These are phyloP conservation scores for Fusarium lateritium DNA, from an alignment of 2,329 filamentous ascomycete genomes.

Conservation along the genomic window DNA sequence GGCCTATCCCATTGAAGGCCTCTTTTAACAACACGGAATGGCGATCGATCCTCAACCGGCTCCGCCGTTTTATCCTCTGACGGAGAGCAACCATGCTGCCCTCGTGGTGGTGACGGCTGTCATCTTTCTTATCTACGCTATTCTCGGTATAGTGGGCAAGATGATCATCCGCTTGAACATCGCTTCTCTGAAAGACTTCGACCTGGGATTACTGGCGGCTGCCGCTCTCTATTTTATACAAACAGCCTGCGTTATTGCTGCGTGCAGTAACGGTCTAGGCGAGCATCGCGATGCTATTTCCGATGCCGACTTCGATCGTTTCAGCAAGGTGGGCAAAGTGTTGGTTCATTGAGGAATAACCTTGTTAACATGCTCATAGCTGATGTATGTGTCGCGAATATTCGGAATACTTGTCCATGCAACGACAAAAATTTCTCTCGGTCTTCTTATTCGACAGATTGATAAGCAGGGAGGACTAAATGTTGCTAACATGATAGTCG, in stretches of 20 bases:
- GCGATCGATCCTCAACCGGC: slow-evolving; percentile 17
- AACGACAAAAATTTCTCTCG: slow-evolving; percentile 41
- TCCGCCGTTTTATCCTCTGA: slow-evolving; percentile 43
- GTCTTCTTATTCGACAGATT: slow-evolving; percentile 46
- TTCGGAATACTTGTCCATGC: slow-evolving; percentile 37
- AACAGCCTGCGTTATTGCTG: slow-evolving; percentile 38
- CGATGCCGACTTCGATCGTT: slow-evolving; percentile 13
- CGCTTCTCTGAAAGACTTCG: slow-evolving; percentile 44
- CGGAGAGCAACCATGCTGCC: slow-evolving; percentile 41
- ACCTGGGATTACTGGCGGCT: slow-evolving; percentile 22
- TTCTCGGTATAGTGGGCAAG: slow-evolving; percentile 41
- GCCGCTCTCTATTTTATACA: slow-evolving; percentile 38
- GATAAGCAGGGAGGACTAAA: slow-evolving; percentile 31
- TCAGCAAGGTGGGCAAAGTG: slow-evolving; percentile 30
- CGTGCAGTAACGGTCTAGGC: slow-evolving; percentile 37
- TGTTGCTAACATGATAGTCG: slow-evolving; percentile 31
- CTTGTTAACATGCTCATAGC: slow-evolving; percentile 19
- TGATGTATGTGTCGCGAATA: slow-evolving; percentile 43
- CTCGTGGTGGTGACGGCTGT: slow-evolving; percentile 42
- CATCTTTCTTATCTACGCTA: slow-evolving; percentile 42
- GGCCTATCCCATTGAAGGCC: not conserved
- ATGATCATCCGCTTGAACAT: slow-evolving; percentile 46
- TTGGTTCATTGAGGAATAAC: rapidly evolving
- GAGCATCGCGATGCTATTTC: slow-evolving; percentile 27
- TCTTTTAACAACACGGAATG: slow-evolving; percentile 19